These are phyloP conservation scores for Coemansia sp. DNA, from an alignment of 192 early-diverging fungal genomes.

Conservation along the genomic window DNA sequence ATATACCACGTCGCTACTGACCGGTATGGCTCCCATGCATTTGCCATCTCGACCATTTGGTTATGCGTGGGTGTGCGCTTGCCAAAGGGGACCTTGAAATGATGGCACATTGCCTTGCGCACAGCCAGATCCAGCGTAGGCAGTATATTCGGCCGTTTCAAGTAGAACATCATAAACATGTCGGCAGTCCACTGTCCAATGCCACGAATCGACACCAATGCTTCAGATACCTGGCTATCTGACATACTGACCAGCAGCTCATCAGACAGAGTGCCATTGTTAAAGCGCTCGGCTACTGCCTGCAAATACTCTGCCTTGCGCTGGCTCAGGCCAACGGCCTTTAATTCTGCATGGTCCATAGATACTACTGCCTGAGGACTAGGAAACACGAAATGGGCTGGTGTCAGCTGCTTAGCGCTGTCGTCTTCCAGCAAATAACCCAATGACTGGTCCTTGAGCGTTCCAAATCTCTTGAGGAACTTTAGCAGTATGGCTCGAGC, in stretches of 20 bases:
- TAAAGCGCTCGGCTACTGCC: slow-evolving; percentile 60
- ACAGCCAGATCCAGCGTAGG: slow-evolving; percentile 66
- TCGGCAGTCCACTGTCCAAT: slow-evolving; percentile 72
- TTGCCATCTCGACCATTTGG: slow-evolving; percentile 57
- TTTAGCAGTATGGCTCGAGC: slow-evolving; percentile 58
- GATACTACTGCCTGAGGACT: slow-evolving; percentile 51
- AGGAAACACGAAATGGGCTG: slow-evolving; percentile 53
- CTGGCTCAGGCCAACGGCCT: slow-evolving; percentile 31
- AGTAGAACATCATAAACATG: slow-evolving; percentile 74
- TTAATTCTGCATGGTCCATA: slow-evolving; percentile 48
- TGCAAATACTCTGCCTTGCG: slow-evolving; percentile 65
- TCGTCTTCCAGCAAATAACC: background rate
- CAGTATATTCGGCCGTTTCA: slow-evolving; percentile 67
- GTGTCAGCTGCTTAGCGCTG: background rate
- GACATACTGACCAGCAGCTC: slow-evolving; percentile 52
- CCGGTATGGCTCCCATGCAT: slow-evolving; percentile 64
- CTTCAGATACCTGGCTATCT: slow-evolving; percentile 57
- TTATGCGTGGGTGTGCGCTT: slow-evolving; percentile 53
- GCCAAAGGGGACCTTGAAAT: slow-evolving; percentile 58
- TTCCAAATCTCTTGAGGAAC: slow-evolving; percentile 59
- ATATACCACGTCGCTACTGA: slow-evolving; percentile 66
- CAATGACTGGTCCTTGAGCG: slow-evolving; percentile 18
- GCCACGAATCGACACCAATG: slow-evolving; percentile 59
- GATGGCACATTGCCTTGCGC: slow-evolving; percentile 61
- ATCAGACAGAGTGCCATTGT: slow-evolving; percentile 53